Evolutionary conservation across 192 early-diverging fungal species (phyloP).

Genomic region (Lobulomyces angularis): DNA sequence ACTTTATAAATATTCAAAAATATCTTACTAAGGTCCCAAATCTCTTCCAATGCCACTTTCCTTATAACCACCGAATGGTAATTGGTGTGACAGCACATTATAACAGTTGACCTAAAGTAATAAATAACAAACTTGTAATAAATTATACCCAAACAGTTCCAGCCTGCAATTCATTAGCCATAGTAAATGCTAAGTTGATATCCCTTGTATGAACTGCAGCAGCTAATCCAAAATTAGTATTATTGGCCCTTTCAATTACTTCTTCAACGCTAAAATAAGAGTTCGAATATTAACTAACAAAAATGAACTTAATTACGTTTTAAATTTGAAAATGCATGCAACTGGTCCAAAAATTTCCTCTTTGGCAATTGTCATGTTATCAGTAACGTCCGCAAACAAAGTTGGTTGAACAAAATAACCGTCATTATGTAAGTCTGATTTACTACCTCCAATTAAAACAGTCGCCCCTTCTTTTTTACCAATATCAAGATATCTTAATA

Average conservation of each 20-base stretch:
- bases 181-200: constrained; percentile 19
- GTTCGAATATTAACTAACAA: no score
- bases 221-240: constrained; percentile 61
- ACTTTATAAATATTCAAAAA: no score
- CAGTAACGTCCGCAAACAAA: constrained; percentile 53
- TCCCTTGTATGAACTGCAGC: constrained; percentile 80
- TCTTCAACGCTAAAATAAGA: constrained; percentile 78
- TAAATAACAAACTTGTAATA: no score
- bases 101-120: constrained; percentile 34
- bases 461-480: constrained; percentile 51
- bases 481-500: constrained; percentile 45
- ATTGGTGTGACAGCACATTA: constrained; percentile 7
- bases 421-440: constrained; percentile 2
- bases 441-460: constrained; percentile 35
- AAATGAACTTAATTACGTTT: background rate
- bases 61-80: constrained; percentile 65
- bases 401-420: constrained; percentile 76
- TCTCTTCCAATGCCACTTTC: constrained; percentile 54
- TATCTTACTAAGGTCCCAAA: no score
- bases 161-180: constrained; percentile 23
- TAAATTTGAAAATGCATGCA: constrained; percentile 57
- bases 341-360: constrained; percentile 94
- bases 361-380: constrained; percentile 50
- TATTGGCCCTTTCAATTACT: constrained; percentile 68
- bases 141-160: constrained; percentile 40